Evolutionary conservation across 257 asterid species (phyloP).

Genomic region (Cynanchum wilfordii): DNA sequence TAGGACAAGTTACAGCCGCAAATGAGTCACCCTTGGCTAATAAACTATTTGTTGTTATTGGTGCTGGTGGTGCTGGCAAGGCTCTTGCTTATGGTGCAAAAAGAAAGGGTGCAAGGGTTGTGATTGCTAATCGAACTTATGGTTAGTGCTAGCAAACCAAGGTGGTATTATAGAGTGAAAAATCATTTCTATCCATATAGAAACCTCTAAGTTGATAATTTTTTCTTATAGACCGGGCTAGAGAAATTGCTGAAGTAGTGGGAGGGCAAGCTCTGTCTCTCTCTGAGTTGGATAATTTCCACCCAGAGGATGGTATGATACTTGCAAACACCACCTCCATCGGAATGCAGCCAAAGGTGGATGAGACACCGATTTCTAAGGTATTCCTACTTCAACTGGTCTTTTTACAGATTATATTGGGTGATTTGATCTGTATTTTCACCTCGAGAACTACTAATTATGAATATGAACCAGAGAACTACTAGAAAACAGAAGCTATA

Average conservation of each 20-base stretch:
- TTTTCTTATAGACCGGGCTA: conserved; percentile 60
- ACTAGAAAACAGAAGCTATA: not conserved
- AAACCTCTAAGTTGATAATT: conserved; percentile 2
- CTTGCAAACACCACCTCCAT: conserved; percentile 96
- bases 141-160: conserved; percentile 41
- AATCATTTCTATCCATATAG: not conserved
- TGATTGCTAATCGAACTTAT: conserved; percentile 87
- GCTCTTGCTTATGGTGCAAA: conserved; percentile 97
- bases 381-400: conserved; percentile 35
- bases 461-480: not conserved
- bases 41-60: conserved; percentile 76
- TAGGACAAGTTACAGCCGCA: conserved; percentile 23
- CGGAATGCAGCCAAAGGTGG: conserved; percentile 94
- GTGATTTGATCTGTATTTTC: not conserved
- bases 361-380: conserved; percentile 85
- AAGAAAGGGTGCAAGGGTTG: conserved; percentile 89
- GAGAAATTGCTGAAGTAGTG: conserved; percentile 67
- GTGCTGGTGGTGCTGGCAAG: conserved; percentile 99
- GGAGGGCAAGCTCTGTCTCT: conserved; percentile 83
- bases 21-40: conserved; percentile 65
- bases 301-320: conserved; percentile 84
- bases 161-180: not conserved
- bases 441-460: not conserved
- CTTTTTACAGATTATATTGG: not conserved
- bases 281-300: conserved; percentile 57